These are phyloP conservation scores for Penicillium goetzii DNA, from an alignment of 495 filamentous ascomycete species.

Conservation along the genomic window DNA sequence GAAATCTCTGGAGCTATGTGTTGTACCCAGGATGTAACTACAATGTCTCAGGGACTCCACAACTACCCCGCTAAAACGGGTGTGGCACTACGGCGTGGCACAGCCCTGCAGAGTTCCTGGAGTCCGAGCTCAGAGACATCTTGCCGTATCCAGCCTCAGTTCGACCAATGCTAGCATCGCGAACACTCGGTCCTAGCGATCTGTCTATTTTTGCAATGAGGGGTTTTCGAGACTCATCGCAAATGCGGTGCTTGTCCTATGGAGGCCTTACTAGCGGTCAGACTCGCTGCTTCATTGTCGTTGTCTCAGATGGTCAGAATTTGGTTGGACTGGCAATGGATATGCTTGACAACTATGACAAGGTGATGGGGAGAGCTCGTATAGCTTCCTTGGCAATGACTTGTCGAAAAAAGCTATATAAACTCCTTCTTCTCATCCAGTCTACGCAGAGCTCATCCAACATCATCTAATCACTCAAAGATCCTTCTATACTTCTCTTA, in stretches of 20 bases:
- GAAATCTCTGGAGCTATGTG: neutral
- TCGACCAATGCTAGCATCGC: constrained; percentile 4
- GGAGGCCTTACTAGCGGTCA: neutral
- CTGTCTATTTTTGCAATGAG: neutral
- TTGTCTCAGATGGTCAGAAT: neutral
- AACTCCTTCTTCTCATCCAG: neutral
- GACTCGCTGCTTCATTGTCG: neutral
- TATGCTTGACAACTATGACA: neutral
- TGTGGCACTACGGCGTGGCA: constrained; percentile 3
- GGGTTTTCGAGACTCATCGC: neutral
- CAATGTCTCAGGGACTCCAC: constrained; percentile 30
- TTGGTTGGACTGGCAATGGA: neutral
- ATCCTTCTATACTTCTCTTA: neutral
- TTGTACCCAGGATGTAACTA: constrained; percentile 30
- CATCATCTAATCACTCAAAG: neutral
- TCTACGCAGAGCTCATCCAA: neutral
- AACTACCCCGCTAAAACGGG: constrained; percentile 11
- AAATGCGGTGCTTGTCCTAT: neutral
- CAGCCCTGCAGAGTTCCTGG: constrained; percentile 1
- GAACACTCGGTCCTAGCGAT: neutral
- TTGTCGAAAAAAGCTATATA: neutral
- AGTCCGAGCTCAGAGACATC: constrained; percentile 5
- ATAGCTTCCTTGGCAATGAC: neutral
- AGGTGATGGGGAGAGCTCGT: neutral
- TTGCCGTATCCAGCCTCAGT: neutral